Evolutionary conservation across 768 basidiomycete genomes (phyloP), one percentile per base, ranked within the genome.

Genomic region (Termitomyces sp.): DNA sequence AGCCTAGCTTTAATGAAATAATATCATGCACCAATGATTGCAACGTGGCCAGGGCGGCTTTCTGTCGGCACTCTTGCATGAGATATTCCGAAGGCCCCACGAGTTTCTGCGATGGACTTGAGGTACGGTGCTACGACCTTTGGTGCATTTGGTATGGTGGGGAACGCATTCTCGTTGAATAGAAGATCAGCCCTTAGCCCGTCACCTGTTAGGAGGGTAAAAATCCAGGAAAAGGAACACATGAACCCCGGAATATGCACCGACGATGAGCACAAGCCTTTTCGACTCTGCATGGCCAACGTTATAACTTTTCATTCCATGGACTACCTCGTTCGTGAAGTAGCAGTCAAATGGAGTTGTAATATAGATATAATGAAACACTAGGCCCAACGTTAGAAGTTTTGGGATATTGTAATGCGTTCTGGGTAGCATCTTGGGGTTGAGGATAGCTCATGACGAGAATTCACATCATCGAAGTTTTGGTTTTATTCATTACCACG

Each of bases 11-110:
- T 14, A 25, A 25, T 11, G 29, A 31, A n/a, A 0, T 8, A 20
- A 12, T 0, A 49, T 10, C 11, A 66, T 74, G 14, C 63, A 85
- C 89, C 93, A 63, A 94, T 93, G 58, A 95, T 83, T 29, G 93
- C 92, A 29, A 95, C 92, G 70, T 94, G 93, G 11, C 93, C 93
- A 1, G 93, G 92, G 25, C 93, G 76, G 70, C 88, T 91, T 67
- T 95, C 93, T 5, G 93, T 95, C 25, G 92, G 92, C 4, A 94
- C 92, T 32, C 85, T 81, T 1, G 92, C 94, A 71, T 94, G 92
- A 5, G 89, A 92, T 25, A 95, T 80, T 5, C 92, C 92, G 72
- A 88, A 94, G 7, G 88, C 88, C 15, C 93, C 92, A 56, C 87
- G 77, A 4, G 73, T 74, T 63, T 88, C 82, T 10, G 80, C 79